A percentile compares a stretch with the other conserved stretches of the same genome.
phyloP scores from a whole-genome alignment of 2,329 filamentous ascomycete genomes.

The Alternaria alternata region DNA sequence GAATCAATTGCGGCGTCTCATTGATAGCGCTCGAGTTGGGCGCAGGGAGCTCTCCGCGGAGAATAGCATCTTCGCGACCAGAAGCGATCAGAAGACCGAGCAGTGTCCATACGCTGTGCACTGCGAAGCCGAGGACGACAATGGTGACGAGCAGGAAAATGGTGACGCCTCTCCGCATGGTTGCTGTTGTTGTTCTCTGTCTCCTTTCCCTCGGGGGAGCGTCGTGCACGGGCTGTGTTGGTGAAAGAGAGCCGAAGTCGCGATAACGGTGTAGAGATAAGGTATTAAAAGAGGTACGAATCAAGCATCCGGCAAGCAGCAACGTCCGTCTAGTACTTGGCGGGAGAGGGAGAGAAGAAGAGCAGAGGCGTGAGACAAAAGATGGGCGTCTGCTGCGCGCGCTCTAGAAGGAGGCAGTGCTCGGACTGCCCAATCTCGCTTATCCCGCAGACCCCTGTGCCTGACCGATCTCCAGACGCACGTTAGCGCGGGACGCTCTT shows the following conservation, averaged over 20 bases:
- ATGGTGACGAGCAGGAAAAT: slow-evolving; percentile 72
- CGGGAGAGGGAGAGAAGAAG: slow-evolving; percentile 24
- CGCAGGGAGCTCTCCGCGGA: slow-evolving; percentile 70
- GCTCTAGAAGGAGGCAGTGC: slow-evolving; percentile 28
- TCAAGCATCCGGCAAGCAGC: slow-evolving; percentile 23
- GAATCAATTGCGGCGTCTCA: slow-evolving; percentile 68
- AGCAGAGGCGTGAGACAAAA: slow-evolving; percentile 20
- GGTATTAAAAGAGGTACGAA: slow-evolving; percentile 17
- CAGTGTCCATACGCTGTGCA: slow-evolving; percentile 74
- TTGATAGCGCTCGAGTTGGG: slow-evolving; percentile 68
- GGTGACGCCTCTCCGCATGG: slow-evolving; percentile 67
- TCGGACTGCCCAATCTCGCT: slow-evolving; percentile 30
- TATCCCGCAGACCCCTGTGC: slow-evolving; percentile 2
- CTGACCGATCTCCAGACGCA: not conserved
- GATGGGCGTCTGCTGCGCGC: slow-evolving; percentile 16
- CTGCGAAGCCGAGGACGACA: slow-evolving; percentile 68
- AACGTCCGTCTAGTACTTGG: slow-evolving; percentile 22
- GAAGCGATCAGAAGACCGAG: slow-evolving; percentile 74
- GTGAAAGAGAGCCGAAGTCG: slow-evolving; percentile 9
- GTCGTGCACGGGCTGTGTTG: slow-evolving; percentile 5
- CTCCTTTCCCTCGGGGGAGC: slow-evolving; percentile 33
- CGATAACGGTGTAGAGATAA: slow-evolving; percentile 9
- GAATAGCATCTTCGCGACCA: slow-evolving; percentile 72
- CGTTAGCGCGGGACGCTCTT: not conserved
- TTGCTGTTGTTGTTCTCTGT: slow-evolving; percentile 34